These are phyloP conservation scores for Smittium culicis DNA, from an alignment of 371 early-diverging fungal species.

Conservation along the genomic window DNA sequence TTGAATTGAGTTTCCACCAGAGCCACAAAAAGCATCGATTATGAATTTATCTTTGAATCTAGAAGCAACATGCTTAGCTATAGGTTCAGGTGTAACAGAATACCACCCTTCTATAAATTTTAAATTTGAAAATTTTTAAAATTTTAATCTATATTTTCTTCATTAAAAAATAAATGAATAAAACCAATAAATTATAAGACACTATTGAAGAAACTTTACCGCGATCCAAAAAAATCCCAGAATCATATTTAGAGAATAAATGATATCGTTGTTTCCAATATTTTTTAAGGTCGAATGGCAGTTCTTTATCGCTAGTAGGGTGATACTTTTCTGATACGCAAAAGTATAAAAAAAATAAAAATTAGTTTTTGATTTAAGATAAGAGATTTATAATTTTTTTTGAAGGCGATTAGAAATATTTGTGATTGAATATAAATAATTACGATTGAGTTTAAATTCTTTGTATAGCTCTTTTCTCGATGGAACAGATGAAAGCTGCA, in stretches of 20 bases:
- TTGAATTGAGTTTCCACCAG: conserved; percentile 91
- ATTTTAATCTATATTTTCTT: background rate
- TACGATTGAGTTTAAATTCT: background rate
- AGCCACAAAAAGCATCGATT: conserved; percentile 90
- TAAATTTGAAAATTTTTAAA: conserved; percentile 12
- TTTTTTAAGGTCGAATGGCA: conserved; percentile 37
- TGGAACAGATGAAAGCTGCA: background rate
- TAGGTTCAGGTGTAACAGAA: conserved; percentile 87
- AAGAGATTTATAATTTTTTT: too few relatives aligned
- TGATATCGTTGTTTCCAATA: conserved; percentile 75
- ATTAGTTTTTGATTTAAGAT: too few relatives aligned
- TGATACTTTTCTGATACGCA: background rate
- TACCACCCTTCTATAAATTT: conserved; percentile 73
- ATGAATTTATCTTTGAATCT: conserved; percentile 48
- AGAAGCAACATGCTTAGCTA: conserved; percentile 70
- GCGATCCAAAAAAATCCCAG: conserved; percentile 71
- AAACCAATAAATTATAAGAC: too few relatives aligned
- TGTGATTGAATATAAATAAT: background rate
- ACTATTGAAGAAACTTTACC: conserved; percentile 26
- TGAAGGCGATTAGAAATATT: background rate
- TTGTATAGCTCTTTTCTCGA: background rate
- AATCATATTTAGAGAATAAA: conserved; percentile 69
- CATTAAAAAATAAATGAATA: background rate
- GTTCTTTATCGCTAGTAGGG: conserved; percentile 2
- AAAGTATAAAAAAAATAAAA: background rate